These are phyloP conservation scores for Xerocomellus chrysenteron DNA, from an alignment of 768 basidiomycete genomes.

Conservation along the genomic window DNA sequence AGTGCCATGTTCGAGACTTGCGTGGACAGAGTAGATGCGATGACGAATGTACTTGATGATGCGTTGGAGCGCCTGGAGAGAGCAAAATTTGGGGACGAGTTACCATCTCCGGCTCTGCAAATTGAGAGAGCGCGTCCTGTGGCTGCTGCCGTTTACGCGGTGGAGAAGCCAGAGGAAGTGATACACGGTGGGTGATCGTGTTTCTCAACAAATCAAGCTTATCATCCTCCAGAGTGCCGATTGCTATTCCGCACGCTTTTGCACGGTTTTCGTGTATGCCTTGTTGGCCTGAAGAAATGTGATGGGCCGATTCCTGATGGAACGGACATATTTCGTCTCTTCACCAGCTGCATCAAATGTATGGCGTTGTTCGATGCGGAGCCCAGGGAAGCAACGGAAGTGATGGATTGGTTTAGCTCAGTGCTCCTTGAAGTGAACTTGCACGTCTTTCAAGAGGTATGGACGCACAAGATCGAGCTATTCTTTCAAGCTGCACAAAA, in stretches of 20 bases:
- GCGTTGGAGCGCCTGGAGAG: slow-evolving; percentile 49
- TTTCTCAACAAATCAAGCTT: slow-evolving; percentile 1
- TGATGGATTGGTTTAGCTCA: slow-evolving; percentile 76
- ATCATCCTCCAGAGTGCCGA: slow-evolving; percentile 63
- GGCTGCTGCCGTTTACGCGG: slow-evolving; percentile 69
- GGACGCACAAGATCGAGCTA: slow-evolving; percentile 89
- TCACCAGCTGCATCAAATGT: slow-evolving; percentile 80
- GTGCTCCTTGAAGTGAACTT: slow-evolving; percentile 81
- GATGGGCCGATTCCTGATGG: slow-evolving; percentile 82
- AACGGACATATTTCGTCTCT: slow-evolving; percentile 81
- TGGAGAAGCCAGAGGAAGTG: slow-evolving; percentile 81
- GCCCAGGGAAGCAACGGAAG: slow-evolving; percentile 69
- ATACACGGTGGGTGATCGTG: slow-evolving; percentile 58
- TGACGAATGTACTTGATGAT: slow-evolving; percentile 58
- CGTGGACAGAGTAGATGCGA: slow-evolving; percentile 79
- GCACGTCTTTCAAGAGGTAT: slow-evolving; percentile 94
- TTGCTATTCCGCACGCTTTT: slow-evolving; percentile 84
- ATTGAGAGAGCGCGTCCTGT: slow-evolving; percentile 89
- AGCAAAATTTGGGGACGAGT: slow-evolving; percentile 39
- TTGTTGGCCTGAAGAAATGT: slow-evolving; percentile 74
- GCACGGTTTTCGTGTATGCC: slow-evolving; percentile 81
- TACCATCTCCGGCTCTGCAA: slow-evolving; percentile 52
- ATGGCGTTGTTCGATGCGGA: slow-evolving; percentile 81
- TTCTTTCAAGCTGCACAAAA: slow-evolving; percentile 81
- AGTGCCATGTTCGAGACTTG: slow-evolving; percentile 77